These are phyloP conservation scores for Geosmithia flava DNA, from an alignment of 2,329 filamentous ascomycete species.

Conservation along the genomic window DNA sequence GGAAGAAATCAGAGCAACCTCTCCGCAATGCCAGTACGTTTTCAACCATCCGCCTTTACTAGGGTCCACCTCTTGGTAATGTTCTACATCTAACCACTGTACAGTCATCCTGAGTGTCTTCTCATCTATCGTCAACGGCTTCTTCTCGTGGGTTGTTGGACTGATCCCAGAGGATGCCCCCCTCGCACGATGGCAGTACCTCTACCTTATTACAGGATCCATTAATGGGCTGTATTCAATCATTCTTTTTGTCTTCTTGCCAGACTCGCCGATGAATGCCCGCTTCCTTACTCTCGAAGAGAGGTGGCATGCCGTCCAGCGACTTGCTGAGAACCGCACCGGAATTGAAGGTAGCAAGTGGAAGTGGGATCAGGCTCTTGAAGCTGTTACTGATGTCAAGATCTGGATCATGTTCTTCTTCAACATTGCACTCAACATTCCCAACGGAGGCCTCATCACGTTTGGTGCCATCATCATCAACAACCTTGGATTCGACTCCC, in stretches of 20 bases:
- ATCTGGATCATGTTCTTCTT: constrained; percentile 40
- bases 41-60: background rate
- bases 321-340: constrained; percentile 46
- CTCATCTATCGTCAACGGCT: constrained; percentile 1
- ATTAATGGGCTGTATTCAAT: constrained; percentile 1
- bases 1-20: constrained; percentile 6
- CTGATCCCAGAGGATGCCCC: constrained; percentile 12
- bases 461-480: constrained; percentile 19
- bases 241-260: background rate
- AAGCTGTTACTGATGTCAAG: constrained; percentile 38
- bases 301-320: constrained; percentile 49
- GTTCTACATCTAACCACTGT: background rate
- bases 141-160: constrained; percentile 1
- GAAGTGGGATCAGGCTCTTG: constrained; percentile 29
- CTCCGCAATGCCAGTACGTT: constrained; percentile 7
- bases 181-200: constrained; percentile 4
- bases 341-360: constrained; percentile 20
- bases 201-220: constrained; percentile 1
- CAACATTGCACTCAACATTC: constrained; percentile 36
- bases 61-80: background rate
- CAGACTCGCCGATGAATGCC: constrained; percentile 1
- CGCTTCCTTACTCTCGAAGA: constrained; percentile 42
- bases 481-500: constrained; percentile 15
- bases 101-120: background rate
- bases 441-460: constrained; percentile 33